Evolutionary conservation across 129 eudicot genomes (phyloP).

Genomic region (Flaveria brownii): DNA sequence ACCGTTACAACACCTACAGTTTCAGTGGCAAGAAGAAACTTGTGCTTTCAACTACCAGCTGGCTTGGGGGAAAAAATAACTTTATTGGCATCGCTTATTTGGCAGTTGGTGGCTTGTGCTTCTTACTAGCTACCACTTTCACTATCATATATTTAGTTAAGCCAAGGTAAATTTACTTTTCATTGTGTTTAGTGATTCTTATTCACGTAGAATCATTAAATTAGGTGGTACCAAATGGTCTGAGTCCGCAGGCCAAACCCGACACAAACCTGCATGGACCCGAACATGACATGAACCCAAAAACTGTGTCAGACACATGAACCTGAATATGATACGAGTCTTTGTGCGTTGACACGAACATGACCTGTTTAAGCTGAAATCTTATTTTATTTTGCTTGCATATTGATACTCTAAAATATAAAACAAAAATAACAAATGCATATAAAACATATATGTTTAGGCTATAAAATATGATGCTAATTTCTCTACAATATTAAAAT

Average conservation of each 20-base stretch:
- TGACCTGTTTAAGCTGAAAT: not conserved
- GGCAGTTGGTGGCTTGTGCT: conserved; percentile 89
- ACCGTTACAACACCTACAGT: conserved; percentile 86
- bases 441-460: no score
- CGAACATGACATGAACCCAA: not conserved
- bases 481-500: not conserved
- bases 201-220: conserved; percentile 11
- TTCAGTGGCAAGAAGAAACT: conserved; percentile 93
- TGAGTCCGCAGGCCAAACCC: not conserved
- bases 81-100: conserved; percentile 94
- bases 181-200: not conserved
- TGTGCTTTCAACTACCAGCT: conserved; percentile 92
- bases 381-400: not conserved
- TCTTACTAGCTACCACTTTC: conserved; percentile 71
- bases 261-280: not conserved
- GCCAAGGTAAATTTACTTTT: conserved; percentile 58
- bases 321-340: not conserved
- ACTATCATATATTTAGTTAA: conserved; percentile 72
- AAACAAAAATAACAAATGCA: not conserved
- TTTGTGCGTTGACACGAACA: not conserved
- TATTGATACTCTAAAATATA: not conserved
- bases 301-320: not conserved
- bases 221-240: not conserved
- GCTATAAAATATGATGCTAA: not conserved
- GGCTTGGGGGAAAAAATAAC: conserved; percentile 97